Evolutionary conservation across 2,329 filamentous ascomycete genomes (phyloP), one percentile per base, ranked within the genome.

Genomic region (Penicillium nordicum): DNA sequence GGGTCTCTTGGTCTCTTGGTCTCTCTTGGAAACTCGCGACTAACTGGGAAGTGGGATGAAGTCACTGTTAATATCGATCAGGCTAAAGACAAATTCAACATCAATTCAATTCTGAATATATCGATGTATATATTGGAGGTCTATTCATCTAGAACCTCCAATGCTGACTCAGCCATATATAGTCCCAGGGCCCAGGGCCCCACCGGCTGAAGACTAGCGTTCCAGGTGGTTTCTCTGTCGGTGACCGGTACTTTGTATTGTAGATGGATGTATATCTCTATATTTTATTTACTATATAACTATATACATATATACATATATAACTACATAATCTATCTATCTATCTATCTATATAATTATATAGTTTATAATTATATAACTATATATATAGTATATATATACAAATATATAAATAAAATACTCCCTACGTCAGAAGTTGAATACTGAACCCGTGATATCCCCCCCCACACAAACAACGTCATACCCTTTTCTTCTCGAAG

Each of bases 391-490:
- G 7, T 36, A 7, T n/a, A 36, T 16, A 36, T 16, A 1, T 34
- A 34, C 7, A 16, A 0, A 14, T 16, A 34, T 8, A 2, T 3
- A 16, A 34, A 16, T 11, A 5, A 32, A 32, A 32, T 16, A 16
- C 16, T 21, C 10, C 43, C 52, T 50, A 54, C 52, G 55, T 55
- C 53, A 56, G 61, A 62, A 51, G 45, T 51, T 51, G 55, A 61
- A 54, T 21, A 21, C 51, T 53, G 53, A 57, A 49, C 57, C 53
- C 60, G 61, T 62, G 60, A 57, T 63, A 21, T 21, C 21, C 21
- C 21, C 63, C 57, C 46, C 66, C 66, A 66, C 59, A 63, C 62
- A 66, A 63, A 63, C 63, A 64, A 68, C 67, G 58, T 66, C 59
- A 62, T 64, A 61, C 47, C 47, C 57, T 57, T 57, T 58, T 55